Conservation (phyloP, 495 filamentous ascomycete genomes). For the Aspergillus avenaceus region DNA sequence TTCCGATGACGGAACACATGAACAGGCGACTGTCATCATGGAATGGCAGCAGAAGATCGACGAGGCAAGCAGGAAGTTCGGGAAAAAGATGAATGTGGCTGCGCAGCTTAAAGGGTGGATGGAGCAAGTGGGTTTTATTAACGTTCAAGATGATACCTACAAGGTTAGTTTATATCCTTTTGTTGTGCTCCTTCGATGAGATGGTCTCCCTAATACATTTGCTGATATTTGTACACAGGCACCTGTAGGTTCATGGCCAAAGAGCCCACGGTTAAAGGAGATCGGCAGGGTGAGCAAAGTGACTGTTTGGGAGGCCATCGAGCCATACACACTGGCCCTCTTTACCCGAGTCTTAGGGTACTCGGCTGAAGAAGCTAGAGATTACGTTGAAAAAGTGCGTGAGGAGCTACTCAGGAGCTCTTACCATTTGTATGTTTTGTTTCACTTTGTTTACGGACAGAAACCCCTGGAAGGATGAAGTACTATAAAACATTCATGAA, state of each 20-base stretch:
- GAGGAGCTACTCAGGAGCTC: constrained; percentile 25
- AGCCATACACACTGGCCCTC: constrained; percentile 49
- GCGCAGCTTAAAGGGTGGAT: constrained; percentile 21
- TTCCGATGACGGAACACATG: constrained; percentile 38
- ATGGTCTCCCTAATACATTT: too few species aligned
- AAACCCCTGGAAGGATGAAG: constrained; percentile 24
- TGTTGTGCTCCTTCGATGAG: neutral
- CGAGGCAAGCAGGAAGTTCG: constrained; percentile 32
- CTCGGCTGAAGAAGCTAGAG: constrained; percentile 30
- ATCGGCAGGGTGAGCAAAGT: constrained; percentile 40
- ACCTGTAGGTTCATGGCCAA: constrained; percentile 48
- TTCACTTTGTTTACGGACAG: constrained; percentile 40
- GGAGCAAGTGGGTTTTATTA: constrained; percentile 27
- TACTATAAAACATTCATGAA: constrained; percentile 6
- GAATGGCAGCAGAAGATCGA: constrained; percentile 27
- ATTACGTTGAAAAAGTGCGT: constrained; percentile 31
- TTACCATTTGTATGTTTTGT: constrained; percentile 32
- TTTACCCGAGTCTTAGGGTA: constrained; percentile 54
- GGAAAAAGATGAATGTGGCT: constrained; percentile 36
- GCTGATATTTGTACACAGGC: constrained; percentile 20
- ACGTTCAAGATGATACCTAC: constrained; percentile 35
- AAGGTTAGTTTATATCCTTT: constrained; percentile 26
- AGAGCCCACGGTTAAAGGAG: constrained; percentile 44
- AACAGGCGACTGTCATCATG: constrained; percentile 16
- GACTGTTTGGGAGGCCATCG: constrained; percentile 36